Percentiles rank a stretch among this genome's conserved stretches.
Evolutionary conservation across 1,284 basidiomycete species (phyloP).

Genomic region (Cryptococcus neoformans): DNA sequence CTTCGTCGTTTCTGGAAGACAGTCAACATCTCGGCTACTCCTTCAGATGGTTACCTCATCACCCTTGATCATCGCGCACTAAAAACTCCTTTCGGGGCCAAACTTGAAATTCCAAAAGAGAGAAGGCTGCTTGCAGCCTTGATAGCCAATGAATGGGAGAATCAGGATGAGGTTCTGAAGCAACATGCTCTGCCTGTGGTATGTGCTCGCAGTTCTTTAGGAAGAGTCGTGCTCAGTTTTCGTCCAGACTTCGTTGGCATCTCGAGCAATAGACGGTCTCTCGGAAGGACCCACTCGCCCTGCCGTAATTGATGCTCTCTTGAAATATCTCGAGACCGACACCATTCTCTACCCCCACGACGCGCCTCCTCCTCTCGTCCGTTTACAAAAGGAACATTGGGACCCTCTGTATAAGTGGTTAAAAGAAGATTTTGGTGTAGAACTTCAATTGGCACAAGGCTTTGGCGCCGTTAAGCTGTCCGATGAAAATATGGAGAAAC

Average conservation of each 20-base stretch:
- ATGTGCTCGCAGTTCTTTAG: constrained; percentile 28
- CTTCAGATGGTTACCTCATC: constrained; percentile 58
- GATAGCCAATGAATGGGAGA: constrained; percentile 95
- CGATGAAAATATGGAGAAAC: constrained; percentile 60
- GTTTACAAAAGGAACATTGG: constrained; percentile 85
- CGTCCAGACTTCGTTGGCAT: constrained; percentile 76
- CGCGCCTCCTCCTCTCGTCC: constrained; percentile 69
- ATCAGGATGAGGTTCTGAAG: constrained; percentile 80
- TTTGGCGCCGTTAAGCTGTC: constrained; percentile 68
- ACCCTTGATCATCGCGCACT: constrained; percentile 81
- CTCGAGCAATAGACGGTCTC: constrained; percentile 83
- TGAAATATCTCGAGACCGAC: constrained; percentile 92
- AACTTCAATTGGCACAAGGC: constrained; percentile 66
- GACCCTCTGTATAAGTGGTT: constrained; percentile 82
- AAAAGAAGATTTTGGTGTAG: constrained; percentile 61
- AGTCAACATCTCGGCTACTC: constrained; percentile 58
- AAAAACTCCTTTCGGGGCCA: constrained; percentile 80
- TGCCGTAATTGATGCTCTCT: constrained; percentile 68
- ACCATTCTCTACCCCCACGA: constrained; percentile 88
- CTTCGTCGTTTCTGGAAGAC: constrained; percentile 88
- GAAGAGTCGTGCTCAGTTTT: not conserved
- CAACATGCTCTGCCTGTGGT: constrained; percentile 91
- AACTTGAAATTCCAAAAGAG: constrained; percentile 66
- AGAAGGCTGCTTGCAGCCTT: constrained; percentile 74
- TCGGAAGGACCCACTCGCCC: constrained; percentile 57